A percentile compares a stretch with the other conserved stretches of the same genome.
Conservation (phyloP, 768 basidiomycete genomes). For the Xanthoconium purpureum region DNA sequence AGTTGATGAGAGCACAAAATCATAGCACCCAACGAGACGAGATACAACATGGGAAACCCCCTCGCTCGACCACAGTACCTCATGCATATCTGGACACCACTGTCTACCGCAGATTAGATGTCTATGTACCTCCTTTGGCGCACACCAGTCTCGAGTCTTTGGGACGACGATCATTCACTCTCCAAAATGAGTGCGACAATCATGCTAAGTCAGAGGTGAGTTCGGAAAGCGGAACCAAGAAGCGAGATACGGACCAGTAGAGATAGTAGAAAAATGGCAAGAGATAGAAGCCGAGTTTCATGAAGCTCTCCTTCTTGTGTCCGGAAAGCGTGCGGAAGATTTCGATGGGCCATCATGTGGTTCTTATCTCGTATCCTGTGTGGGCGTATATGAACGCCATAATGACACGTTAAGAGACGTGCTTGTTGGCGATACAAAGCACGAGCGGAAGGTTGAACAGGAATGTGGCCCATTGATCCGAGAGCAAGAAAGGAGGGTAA, state of each 20-base stretch:
- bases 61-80: neutral
- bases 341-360: conserved; percentile 97
- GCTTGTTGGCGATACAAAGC: conserved; percentile 93
- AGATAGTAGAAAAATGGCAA: conserved; percentile 91
- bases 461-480: conserved; percentile 94
- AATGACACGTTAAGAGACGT: conserved; percentile 30
- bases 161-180: conserved; percentile 46
- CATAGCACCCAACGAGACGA: conserved; percentile 22
- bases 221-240: neutral
- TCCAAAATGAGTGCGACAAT: conserved; percentile 84
- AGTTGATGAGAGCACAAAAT: conserved; percentile 5
- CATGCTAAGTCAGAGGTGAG: too few species aligned
- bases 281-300: conserved; percentile 92
- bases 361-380: conserved; percentile 84
- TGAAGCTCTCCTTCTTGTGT: conserved; percentile 95
- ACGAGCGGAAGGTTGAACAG: conserved; percentile 87
- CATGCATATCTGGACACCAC: conserved; percentile 12
- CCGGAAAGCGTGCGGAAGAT: conserved; percentile 92
- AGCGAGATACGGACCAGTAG: conserved; percentile 60
- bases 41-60: conserved; percentile 13
- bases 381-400: neutral
- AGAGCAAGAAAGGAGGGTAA: conserved; percentile 89
- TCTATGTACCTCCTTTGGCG: conserved; percentile 15
- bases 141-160: neutral
- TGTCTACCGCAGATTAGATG: conserved; percentile 16